Percentiles rank a stretch among this genome's conserved stretches.
Evolutionary conservation across 2,329 filamentous ascomycete genomes (phyloP).

Genomic region (Diaporthe sp.): DNA sequence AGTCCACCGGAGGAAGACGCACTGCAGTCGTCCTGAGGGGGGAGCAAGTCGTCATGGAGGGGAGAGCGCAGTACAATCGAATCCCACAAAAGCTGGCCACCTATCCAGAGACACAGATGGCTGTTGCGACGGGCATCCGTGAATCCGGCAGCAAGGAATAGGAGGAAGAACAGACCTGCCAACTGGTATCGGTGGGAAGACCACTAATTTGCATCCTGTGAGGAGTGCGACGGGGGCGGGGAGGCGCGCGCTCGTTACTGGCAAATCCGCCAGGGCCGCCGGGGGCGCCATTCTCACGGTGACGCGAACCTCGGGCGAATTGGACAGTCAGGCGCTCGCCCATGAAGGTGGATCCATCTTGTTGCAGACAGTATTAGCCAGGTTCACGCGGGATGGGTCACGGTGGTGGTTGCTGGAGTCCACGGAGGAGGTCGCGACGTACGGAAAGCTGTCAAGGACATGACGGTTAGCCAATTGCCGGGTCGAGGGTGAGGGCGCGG

Average conservation of each 20-base stretch:
- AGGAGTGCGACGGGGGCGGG: conserved; percentile 91
- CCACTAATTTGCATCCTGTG: conserved; percentile 98
- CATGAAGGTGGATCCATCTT: conserved; percentile 98
- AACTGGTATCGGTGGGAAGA: conserved; percentile 98
- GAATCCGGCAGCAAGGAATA: conserved; percentile 67
- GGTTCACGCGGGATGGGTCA: conserved; percentile 44
- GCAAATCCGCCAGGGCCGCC: conserved; percentile 55
- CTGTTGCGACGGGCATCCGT: conserved; percentile 50
- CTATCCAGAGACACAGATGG: conserved; percentile 42
- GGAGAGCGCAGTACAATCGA: conserved; percentile 35
- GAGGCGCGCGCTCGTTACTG: conserved; percentile 69
- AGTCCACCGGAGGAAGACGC: conserved; percentile 41
- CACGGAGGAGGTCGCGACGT: conserved; percentile 59
- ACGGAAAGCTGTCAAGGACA: conserved; percentile 69
- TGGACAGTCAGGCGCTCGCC: conserved; percentile 97
- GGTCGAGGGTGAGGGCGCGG: conserved; percentile 43
- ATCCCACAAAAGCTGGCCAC: conserved; percentile 40
- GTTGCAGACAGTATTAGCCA: conserved; percentile 55
- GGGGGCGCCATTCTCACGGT: conserved; percentile 56
- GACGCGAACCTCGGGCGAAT: conserved; percentile 89
- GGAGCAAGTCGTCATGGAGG: conserved; percentile 34
- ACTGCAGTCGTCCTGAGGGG: conserved; percentile 42
- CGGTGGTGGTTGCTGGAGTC: conserved; percentile 47
- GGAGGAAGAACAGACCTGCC: conserved; percentile 94
- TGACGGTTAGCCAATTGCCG: conserved; percentile 45